A percentile compares a stretch with the other conserved stretches of the same genome.
These are phyloP conservation scores for Penicillium sp. DNA, from an alignment of 2,329 filamentous ascomycete genomes.

Conservation along the genomic window DNA sequence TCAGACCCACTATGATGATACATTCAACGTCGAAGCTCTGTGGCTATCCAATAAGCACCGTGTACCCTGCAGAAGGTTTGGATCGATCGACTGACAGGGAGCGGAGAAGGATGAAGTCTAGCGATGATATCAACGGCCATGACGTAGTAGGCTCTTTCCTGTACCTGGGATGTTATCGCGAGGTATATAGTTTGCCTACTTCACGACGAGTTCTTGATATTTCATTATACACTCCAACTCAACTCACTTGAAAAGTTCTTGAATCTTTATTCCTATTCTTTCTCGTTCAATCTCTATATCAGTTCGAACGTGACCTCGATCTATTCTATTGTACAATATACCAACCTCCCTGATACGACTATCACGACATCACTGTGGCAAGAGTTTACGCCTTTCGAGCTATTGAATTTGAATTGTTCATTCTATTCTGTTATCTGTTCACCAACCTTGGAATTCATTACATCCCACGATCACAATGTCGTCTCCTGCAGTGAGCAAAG, in stretches of 20 bases:
- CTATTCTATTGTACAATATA: constrained; percentile 7
- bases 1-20: constrained; percentile 21
- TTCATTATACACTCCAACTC: constrained; percentile 4
- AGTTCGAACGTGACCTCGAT: constrained; percentile 2
- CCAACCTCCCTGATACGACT: constrained; percentile 4
- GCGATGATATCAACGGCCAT: constrained; percentile 24
- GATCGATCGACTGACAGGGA: constrained; percentile 13
- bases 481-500: constrained; percentile 20
- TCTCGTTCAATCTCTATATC: constrained; percentile 3
- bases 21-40: not conserved
- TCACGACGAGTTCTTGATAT: constrained; percentile 1
- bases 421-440: not conserved
- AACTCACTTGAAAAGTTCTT: not conserved
- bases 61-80: constrained; percentile 15
- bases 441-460: not conserved
- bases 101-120: not conserved
- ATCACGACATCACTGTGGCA: constrained; percentile 11
- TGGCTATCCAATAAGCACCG: constrained; percentile 16
- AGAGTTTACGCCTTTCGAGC: not conserved
- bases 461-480: constrained; percentile 13
- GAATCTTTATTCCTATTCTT: not conserved
- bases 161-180: constrained; percentile 6
- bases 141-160: constrained; percentile 18
- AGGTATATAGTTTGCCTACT: constrained; percentile 9
- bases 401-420: not conserved